Percentiles rank a stretch among this genome's conserved stretches.
phyloP scores from a whole-genome alignment of 345 rosid genomes.

The Eucalyptus tenuipes region DNA sequence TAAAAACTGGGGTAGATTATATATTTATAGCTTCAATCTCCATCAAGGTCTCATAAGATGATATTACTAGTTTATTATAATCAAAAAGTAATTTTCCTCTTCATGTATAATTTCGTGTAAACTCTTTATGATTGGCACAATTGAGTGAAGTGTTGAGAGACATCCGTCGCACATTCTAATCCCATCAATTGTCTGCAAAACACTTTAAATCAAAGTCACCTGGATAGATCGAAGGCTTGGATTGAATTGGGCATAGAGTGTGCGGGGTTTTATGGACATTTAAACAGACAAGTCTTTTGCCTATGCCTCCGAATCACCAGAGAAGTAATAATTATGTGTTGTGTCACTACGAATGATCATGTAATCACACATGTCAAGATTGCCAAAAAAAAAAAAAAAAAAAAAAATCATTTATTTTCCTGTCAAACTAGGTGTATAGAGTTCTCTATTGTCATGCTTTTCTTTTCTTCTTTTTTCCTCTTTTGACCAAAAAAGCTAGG shows the following conservation, averaged over 20 bases:
- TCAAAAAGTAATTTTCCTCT: background rate
- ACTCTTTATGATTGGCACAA: background rate
- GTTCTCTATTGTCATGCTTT: no score
- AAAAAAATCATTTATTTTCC: no score
- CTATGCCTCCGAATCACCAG: background rate
- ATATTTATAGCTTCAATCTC: background rate
- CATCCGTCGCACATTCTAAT: fast-evolving
- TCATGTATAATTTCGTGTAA: background rate
- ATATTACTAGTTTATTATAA: background rate
- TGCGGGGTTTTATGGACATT: no score
- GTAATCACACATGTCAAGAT: background rate
- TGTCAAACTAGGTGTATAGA: no score
- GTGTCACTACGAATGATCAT: background rate
- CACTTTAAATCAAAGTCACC: no score
- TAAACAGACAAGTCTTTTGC: no score
- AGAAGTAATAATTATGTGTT: background rate
- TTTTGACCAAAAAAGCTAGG: background rate
- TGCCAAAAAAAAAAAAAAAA: no score
- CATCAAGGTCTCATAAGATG: background rate
- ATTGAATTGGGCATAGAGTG: no score
- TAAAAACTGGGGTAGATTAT: background rate
- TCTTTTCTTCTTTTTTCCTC: no score
- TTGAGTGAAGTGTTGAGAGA: background rate
- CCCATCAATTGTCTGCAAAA: background rate
- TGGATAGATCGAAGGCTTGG: no score